A percentile compares a stretch with the other conserved stretches of the same genome.
phyloP scores from a whole-genome alignment of 495 filamentous ascomycete genomes.

The Aspergillus funiculosus region DNA sequence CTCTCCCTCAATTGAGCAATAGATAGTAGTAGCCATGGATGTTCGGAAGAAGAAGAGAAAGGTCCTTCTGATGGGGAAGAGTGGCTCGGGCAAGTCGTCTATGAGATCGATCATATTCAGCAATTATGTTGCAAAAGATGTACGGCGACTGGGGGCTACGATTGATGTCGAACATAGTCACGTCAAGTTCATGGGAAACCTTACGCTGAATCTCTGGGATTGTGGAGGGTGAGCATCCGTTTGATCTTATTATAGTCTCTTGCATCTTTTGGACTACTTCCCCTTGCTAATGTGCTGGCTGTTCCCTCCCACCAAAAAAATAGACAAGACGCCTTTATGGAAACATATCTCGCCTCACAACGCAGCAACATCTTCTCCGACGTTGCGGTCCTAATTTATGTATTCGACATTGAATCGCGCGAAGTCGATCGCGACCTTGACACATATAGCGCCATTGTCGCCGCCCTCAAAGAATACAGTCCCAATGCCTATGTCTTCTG shows the following conservation, averaged over 20 bases:
- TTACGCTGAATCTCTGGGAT: conserved; percentile 97
- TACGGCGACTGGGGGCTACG: conserved; percentile 87
- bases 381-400: conserved; percentile 96
- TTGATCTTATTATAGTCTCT: too few relatives aligned
- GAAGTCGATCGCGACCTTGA: conserved; percentile 88
- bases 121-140: conserved; percentile 96
- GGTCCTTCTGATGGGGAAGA: conserved; percentile 73
- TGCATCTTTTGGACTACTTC: too few relatives aligned
- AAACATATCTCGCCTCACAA: conserved; percentile 92
- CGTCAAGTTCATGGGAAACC: conserved; percentile 95
- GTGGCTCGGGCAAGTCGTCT: conserved; percentile 97
- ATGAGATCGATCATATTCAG: conserved; percentile 98
- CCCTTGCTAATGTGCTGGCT: not conserved
- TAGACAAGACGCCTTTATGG: conserved; percentile 94
- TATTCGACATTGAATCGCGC: conserved; percentile 95
- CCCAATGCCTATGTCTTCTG: conserved; percentile 82
- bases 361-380: conserved; percentile 92
- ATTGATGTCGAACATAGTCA: conserved; percentile 98
- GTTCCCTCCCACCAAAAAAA: too few relatives aligned
- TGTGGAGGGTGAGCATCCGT: conserved; percentile 84
- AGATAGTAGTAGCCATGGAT: conserved; percentile 31
- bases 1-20: not conserved
- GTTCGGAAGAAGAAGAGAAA: conserved; percentile 53
- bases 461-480: conserved; percentile 77
- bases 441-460: conserved; percentile 80